Percentiles rank a stretch among this genome's conserved stretches.
These are phyloP conservation scores for Acanthochlamys bracteata DNA, from an alignment of 106 monocot species.

Conservation along the genomic window DNA sequence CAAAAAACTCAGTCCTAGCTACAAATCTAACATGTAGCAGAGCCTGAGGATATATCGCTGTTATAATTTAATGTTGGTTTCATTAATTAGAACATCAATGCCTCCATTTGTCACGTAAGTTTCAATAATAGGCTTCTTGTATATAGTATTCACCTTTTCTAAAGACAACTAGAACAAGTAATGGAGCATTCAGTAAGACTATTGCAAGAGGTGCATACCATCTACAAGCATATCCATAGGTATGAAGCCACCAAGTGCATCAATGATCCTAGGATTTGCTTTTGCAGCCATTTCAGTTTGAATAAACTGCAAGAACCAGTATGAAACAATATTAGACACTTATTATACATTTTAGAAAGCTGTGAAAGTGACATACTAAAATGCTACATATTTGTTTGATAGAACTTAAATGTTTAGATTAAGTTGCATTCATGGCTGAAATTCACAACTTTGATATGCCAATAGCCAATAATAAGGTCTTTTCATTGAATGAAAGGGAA, in stretches of 20 bases:
- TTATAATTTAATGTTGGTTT: no score
- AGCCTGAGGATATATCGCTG: no score
- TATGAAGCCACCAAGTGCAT: slow-evolving; percentile 56
- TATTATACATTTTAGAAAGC: neutral
- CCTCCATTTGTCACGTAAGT: no score
- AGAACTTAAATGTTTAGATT: neutral
- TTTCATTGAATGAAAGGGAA: no score
- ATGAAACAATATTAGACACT: neutral
- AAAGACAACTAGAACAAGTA: no score
- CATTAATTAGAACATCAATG: no score
- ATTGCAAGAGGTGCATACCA: slow-evolving; percentile 30
- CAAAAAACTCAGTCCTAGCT: no score
- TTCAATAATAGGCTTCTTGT: no score
- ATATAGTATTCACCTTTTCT: no score
- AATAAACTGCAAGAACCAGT: slow-evolving; percentile 61
- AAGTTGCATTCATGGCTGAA: neutral
- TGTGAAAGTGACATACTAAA: neutral
- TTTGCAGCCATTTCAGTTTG: slow-evolving; percentile 47
- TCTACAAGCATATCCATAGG: slow-evolving; percentile 74
- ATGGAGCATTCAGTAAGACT: no score
- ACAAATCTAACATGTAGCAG: no score
- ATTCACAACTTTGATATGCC: neutral
- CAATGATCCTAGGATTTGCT: slow-evolving; percentile 25
- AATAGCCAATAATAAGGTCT: neutral
- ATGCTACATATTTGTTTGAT: neutral